Conservation (phyloP, 2,329 filamentous ascomycete species). For the Ophiostoma novo-ulmi region DNA sequence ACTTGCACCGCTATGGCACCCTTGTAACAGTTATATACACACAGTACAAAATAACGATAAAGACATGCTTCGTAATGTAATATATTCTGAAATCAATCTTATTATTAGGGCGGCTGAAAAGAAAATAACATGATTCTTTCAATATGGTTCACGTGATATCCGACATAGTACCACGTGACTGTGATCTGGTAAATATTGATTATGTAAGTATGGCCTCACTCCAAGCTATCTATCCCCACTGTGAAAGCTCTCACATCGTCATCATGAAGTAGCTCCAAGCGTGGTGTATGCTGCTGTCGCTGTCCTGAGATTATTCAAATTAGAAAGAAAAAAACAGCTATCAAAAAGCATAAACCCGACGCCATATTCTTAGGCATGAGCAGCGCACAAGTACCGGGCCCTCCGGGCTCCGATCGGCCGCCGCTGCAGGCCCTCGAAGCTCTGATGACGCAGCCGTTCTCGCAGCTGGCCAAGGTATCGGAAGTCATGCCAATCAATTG, state of each 20-base stretch:
- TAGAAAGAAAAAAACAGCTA: no score
- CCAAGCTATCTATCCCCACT: conserved; percentile 4
- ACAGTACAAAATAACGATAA: neutral
- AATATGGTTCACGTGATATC: neutral
- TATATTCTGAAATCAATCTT: neutral
- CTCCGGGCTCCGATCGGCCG: neutral
- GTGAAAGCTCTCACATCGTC: conserved; percentile 10
- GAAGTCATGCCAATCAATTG: conserved; percentile 25
- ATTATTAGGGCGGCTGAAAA: no score
- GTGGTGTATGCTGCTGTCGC: neutral
- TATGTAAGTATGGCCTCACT: neutral
- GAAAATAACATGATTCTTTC: neutral
- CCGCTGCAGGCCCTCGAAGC: conserved; percentile 9
- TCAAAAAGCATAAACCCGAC: neutral
- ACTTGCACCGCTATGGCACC: neutral
- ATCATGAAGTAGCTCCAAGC: neutral
- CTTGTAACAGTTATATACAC: neutral
- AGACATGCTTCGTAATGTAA: no score
- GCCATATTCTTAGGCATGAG: neutral
- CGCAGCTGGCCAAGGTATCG: conserved; percentile 21
- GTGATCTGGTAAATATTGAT: neutral
- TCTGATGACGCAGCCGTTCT: neutral
- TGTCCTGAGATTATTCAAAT: neutral
- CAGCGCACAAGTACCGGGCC: neutral
- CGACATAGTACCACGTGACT: neutral